Base-by-base conservation (phyloP, 2,329 filamentous ascomycete genomes). In the Aspergillus caelatus region DNA sequence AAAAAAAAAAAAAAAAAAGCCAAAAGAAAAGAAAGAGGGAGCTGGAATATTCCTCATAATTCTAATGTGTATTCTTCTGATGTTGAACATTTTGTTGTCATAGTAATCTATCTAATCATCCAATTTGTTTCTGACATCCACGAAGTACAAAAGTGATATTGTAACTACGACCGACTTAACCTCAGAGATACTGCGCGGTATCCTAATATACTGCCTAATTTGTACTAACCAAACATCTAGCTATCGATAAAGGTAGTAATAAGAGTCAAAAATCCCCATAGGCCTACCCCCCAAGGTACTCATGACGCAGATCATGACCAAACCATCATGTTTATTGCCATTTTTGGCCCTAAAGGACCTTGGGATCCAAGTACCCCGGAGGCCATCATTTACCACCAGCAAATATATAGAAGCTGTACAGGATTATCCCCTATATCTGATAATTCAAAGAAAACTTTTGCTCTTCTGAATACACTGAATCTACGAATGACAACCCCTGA, bases 351-450 rank as follows among this genome's bases (percentile, higher is more conserved):
- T 26, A 23, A 74, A 68, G 74, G 72, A 76, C 74, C 74, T 75
- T 76, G 74, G 67, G 70, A 68, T 62, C 46, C 62, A 65, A 73
- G 74, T 76, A 76, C 74, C 74, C 74, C 67, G 74, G 68, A 71
- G 63, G 30, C 30, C 23, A 45, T 39, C 28, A 61, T 52, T 41
- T 21, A 39, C 21, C 19, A 6, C 34, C 32, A 39, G 7, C n/a
- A 36, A 4, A 14, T 39, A 41, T 55, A 55, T 54, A 36, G 52
- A 55, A 32, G 19, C 26, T 14, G 48, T 32, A 21, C 26, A 12
- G 28, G 9, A 30, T 1, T 52, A 4, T 52, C 8, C 21, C 28
- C 11, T 52, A 14, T 52, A 32, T 1, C 46, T 28, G 3, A 23
- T 28, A 26, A 4, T 16, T 28, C 3, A 16, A 28, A 14, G 12